Percentiles rank a stretch among this genome's conserved stretches.
Conservation (phyloP, 805 yeast genomes). For the Yamadazyma laniorum region DNA sequence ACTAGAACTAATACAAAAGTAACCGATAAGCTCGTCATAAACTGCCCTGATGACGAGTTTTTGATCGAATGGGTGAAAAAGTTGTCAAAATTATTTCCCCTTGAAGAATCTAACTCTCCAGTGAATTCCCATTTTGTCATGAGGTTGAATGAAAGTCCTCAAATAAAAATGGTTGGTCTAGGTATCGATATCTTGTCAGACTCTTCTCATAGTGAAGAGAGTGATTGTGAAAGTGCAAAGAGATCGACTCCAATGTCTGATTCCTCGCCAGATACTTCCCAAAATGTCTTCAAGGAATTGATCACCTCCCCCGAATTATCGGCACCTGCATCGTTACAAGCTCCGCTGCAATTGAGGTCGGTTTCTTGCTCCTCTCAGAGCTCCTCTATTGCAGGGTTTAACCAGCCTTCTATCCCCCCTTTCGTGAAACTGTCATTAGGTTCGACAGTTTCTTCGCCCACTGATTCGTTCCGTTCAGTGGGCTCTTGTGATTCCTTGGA, state of each 20-base stretch:
- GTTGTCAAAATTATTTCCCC: constrained; percentile 34
- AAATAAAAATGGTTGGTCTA: constrained; percentile 27
- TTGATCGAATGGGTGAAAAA: constrained; percentile 31
- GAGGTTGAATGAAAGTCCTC: constrained; percentile 14
- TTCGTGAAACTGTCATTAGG: constrained; percentile 5
- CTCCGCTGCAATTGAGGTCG: constrained; percentile 1
- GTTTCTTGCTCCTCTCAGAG: constrained; percentile 7
- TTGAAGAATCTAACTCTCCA: constrained; percentile 24
- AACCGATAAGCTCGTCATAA: constrained; percentile 15
- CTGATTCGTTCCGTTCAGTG: constrained; percentile 15
- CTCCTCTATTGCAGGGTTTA: constrained; percentile 11
- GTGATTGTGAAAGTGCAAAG: constrained; percentile 6
- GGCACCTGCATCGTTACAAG: background rate
- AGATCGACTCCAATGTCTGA: constrained; percentile 1
- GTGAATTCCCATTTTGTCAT: constrained; percentile 20
- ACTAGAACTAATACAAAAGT: constrained; percentile 10
- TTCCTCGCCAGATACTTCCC: constrained; percentile 5
- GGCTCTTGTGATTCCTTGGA: constrained; percentile 9
- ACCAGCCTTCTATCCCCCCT: constrained; percentile 14
- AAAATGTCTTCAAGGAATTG: constrained; percentile 2
- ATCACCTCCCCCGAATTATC: constrained; percentile 4
- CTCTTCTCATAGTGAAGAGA: constrained; percentile 5
- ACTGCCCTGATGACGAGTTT: constrained; percentile 15
- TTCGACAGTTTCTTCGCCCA: constrained; percentile 13
- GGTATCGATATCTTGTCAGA: constrained; percentile 30